Conservation (phyloP, 31 red algal species). For the Asparagopsis taxiformis region DNA sequence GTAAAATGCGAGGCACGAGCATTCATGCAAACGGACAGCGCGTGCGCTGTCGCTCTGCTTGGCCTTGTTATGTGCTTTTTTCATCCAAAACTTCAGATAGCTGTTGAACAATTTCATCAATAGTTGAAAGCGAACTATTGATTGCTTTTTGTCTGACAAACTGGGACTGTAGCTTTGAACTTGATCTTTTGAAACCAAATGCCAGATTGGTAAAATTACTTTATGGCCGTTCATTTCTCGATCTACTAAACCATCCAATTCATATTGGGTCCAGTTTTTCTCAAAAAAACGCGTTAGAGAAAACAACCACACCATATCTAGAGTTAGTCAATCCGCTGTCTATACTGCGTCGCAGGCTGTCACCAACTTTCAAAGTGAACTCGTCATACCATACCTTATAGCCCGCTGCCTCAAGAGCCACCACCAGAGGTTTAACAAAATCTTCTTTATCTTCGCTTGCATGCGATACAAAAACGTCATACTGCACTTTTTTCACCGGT, state of each 20-base stretch:
- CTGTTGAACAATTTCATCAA: background rate
- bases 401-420: background rate
- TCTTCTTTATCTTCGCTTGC: background rate
- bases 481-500: background rate
- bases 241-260: background rate
- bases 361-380: background rate
- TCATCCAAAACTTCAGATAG: background rate
- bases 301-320: background rate
- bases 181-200: background rate
- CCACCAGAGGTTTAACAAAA: background rate
- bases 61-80: background rate
- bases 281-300: background rate
- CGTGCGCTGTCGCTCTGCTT: too few relatives aligned
- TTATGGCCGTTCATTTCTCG: background rate
- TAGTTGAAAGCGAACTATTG: background rate
- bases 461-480: background rate
- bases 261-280: background rate
- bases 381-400: background rate
- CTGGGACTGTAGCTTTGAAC: background rate
- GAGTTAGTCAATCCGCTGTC: background rate
- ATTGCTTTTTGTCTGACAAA: background rate
- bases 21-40: too few relatives aligned
- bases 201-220: background rate
- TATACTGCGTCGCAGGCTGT: background rate
- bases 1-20: too few relatives aligned